Conservation (phyloP, 495 filamentous ascomycete species). For the Penicillium silybi region DNA sequence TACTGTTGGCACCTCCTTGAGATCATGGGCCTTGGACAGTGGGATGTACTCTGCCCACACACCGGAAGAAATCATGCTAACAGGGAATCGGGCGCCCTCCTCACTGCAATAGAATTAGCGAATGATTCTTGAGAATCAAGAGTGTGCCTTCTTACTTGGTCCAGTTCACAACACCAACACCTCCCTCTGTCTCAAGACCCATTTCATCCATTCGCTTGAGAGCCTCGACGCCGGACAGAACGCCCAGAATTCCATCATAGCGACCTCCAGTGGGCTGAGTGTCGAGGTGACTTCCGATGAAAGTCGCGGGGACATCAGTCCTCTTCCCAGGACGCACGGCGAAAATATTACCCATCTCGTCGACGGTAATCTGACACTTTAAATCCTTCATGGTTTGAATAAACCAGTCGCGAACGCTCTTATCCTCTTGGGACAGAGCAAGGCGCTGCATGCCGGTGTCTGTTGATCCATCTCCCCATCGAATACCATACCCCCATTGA, state of each 20-base stretch:
- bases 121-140: background rate
- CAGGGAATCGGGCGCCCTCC: slow-evolving; percentile 76
- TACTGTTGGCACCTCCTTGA: slow-evolving; percentile 51
- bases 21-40: slow-evolving; percentile 56
- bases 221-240: slow-evolving; percentile 68
- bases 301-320: slow-evolving; percentile 56
- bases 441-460: slow-evolving; percentile 67
- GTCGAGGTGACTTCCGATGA: slow-evolving; percentile 71
- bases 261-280: slow-evolving; percentile 74
- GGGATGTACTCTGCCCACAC: slow-evolving; percentile 71
- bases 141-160: slow-evolving; percentile 52
- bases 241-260: slow-evolving; percentile 71
- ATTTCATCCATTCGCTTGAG: slow-evolving; percentile 65
- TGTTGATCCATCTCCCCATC: slow-evolving; percentile 56
- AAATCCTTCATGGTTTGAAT: slow-evolving; percentile 58
- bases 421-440: slow-evolving; percentile 66
- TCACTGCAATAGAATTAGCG: slow-evolving; percentile 42
- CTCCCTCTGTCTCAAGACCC: slow-evolving; percentile 64
- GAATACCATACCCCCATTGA: slow-evolving; percentile 61
- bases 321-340: slow-evolving; percentile 60
- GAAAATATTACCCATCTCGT: slow-evolving; percentile 75
- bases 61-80: slow-evolving; percentile 71
- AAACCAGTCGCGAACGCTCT: slow-evolving; percentile 72
- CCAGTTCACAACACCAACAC: slow-evolving; percentile 75
- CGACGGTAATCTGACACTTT: slow-evolving; percentile 58